Evolutionary conservation across 2,329 filamentous ascomycete genomes (phyloP).

Genomic region (Xylaria sp.): DNA sequence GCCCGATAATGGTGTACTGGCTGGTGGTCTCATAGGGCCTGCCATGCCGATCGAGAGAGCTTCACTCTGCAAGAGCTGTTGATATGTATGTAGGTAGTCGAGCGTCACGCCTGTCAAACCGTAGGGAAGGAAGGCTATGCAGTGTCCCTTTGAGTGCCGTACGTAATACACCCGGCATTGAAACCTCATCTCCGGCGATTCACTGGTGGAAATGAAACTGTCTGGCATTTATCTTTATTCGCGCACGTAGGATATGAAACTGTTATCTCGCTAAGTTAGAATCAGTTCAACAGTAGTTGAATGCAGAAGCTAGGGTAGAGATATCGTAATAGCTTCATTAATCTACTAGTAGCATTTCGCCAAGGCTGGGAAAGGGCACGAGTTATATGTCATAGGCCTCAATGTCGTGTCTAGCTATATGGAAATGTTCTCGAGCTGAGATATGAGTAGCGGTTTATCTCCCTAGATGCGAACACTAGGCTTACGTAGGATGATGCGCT

Average conservation of each 20-base stretch:
- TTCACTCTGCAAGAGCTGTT: background rate
- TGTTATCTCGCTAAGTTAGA: background rate
- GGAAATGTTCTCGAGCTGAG: background rate
- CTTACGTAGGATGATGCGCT: background rate
- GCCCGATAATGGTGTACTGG: background rate
- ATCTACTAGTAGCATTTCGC: no score
- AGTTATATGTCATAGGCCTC: background rate
- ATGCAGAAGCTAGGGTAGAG: no score
- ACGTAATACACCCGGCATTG: conserved; percentile 6
- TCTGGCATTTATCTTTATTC: background rate
- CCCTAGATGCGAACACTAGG: background rate
- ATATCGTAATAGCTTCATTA: no score
- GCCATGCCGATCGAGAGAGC: conserved; percentile 1
- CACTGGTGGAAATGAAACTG: conserved; percentile 20
- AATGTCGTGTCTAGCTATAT: background rate
- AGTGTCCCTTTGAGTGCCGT: conserved; percentile 14
- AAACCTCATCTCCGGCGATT: conserved; percentile 16
- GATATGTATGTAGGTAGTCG: background rate
- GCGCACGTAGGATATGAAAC: background rate
- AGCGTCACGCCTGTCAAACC: background rate
- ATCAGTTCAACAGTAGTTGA: background rate
- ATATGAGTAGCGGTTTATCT: background rate
- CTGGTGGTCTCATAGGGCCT: conserved; percentile 10
- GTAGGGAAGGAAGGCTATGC: background rate
- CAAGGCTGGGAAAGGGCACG: background rate